Conservation (phyloP, 2,329 filamentous ascomycete species). For the Gliomastix tumulicola region DNA sequence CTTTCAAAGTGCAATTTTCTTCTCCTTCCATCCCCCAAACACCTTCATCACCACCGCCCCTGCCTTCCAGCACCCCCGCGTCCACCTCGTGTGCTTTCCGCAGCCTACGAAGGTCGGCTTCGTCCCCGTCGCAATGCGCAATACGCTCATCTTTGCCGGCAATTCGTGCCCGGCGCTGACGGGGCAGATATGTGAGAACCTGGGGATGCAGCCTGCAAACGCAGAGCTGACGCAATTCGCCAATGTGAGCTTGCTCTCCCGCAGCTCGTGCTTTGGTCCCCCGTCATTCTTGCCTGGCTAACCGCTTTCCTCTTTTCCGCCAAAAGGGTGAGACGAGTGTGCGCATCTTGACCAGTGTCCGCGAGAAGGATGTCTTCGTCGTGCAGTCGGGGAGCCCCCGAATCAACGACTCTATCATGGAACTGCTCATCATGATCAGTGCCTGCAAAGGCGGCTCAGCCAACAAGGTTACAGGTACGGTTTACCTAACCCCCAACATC, state of each 20-base stretch:
- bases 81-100: too few relatives aligned
- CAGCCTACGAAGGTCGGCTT: too few relatives aligned
- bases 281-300: too few relatives aligned
- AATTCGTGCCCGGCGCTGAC: conserved; percentile 60
- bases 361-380: conserved; percentile 98
- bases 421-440: conserved; percentile 97
- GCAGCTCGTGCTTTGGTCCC: conserved; percentile 11
- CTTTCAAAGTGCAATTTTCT: too few relatives aligned
- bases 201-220: conserved; percentile 57
- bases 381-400: conserved; percentile 92
- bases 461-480: conserved; percentile 86
- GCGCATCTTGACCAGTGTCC: conserved; percentile 67
- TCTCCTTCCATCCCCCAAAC: too few relatives aligned
- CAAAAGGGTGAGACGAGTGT: conserved; percentile 63
- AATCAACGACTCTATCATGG: conserved; percentile 99
- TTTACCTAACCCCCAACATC: too few relatives aligned
- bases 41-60: too few relatives aligned
- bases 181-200: conserved; percentile 59
- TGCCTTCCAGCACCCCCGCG: too few relatives aligned
- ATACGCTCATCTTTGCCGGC: conserved; percentile 62
- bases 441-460: conserved; percentile 97
- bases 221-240: conserved; percentile 65
- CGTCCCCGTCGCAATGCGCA: conserved; percentile 52
- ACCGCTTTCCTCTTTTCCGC: conserved; percentile 13
- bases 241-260: conserved; percentile 53